Evolutionary conservation across 2,329 filamentous ascomycete species (phyloP), one percentile per base, ranked within the genome.

Genomic region (Metarhizium rileyi): DNA sequence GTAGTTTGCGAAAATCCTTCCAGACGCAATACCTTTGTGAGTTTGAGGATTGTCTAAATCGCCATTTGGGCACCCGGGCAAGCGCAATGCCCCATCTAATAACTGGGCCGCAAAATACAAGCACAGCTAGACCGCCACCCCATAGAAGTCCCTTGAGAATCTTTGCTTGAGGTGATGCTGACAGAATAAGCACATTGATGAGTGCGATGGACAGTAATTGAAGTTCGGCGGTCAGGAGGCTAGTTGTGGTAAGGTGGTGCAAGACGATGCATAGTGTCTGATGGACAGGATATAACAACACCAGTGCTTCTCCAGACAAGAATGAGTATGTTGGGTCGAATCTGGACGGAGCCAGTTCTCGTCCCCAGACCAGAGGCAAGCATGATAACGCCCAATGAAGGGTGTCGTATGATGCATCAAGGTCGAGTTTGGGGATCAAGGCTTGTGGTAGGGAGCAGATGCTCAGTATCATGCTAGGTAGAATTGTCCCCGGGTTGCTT

Each of bases 31-130:
- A 61, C 53, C 50, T 67, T 64, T 56, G 68, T 66, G 50, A 59
- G 27, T 61, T 63, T 1, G 69, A 64, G 18, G 74, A 69, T 49
- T 83, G 80, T 57, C 81, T 78, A 59, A 97, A 90, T 41, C 90
- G 86, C 89, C 91, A 96, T 58, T 83, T 89, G 2, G 93, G 93
- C 18, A 97, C 87, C 50, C 91, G 78, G 46, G 91, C 90, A 53
- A 98, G 71, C 25, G 84, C 78, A 48, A 97, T 85, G 43, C 87
- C 90, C 86, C 88, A 94, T 58, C 77, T 78, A 33, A 97, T 79
- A 12, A 93, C 79, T 27, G 82, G 76, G 27, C 81, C 80, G 61
- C 89, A 94, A 5, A 80, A 70, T 4, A 91, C 69, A 48, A 95
- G 80, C 16, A 95, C 66, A 43, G 80, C 77, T 27, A 96, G 66